A percentile compares a stretch with the other conserved stretches of the same genome.
Conservation (phyloP, 352 stramenopile genomes). For the Phytopythium kandeliae region DNA sequence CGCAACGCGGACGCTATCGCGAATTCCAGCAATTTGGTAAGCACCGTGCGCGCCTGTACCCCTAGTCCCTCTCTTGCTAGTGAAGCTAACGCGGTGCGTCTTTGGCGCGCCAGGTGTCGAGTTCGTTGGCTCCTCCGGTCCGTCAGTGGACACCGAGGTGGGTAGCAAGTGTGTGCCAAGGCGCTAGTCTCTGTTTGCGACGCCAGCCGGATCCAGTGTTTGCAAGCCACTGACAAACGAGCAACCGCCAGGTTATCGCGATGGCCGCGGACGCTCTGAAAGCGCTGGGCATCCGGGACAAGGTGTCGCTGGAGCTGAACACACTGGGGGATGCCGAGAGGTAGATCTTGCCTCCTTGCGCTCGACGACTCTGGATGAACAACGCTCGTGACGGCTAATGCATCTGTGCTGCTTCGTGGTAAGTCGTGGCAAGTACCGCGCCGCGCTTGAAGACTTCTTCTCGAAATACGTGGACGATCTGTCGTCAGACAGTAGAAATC, state of each 20-base stretch:
- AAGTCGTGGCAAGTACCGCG: slow-evolving; percentile 64
- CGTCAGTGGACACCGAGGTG: slow-evolving; percentile 80
- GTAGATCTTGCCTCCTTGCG: slow-evolving; percentile 10
- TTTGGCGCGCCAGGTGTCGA: slow-evolving; percentile 47
- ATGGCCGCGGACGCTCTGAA: slow-evolving; percentile 64
- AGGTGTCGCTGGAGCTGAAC: slow-evolving; percentile 72
- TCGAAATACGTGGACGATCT: slow-evolving; percentile 52
- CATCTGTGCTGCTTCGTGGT: not conserved
- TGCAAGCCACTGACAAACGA: not conserved
- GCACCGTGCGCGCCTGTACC: not conserved
- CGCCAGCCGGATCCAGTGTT: not conserved
- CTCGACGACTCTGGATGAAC: not conserved
- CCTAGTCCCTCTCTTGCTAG: not conserved
- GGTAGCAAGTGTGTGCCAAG: not conserved
- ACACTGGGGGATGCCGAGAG: slow-evolving; percentile 79
- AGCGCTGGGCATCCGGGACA: slow-evolving; percentile 46
- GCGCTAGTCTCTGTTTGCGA: not conserved
- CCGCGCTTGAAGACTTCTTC: slow-evolving; percentile 62
- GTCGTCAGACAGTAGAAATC: slow-evolving; percentile 66
- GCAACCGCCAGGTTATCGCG: slow-evolving; percentile 50
- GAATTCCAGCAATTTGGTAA: slow-evolving; percentile 88
- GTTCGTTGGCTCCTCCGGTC: slow-evolving; percentile 71
- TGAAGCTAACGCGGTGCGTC: not conserved
- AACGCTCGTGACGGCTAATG: not conserved
- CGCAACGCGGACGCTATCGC: slow-evolving; percentile 78